A percentile compares a stretch with the other conserved stretches of the same genome.
These are phyloP conservation scores for Fusarium nisikadoi DNA, from an alignment of 2,329 filamentous ascomycete species.

Conservation along the genomic window DNA sequence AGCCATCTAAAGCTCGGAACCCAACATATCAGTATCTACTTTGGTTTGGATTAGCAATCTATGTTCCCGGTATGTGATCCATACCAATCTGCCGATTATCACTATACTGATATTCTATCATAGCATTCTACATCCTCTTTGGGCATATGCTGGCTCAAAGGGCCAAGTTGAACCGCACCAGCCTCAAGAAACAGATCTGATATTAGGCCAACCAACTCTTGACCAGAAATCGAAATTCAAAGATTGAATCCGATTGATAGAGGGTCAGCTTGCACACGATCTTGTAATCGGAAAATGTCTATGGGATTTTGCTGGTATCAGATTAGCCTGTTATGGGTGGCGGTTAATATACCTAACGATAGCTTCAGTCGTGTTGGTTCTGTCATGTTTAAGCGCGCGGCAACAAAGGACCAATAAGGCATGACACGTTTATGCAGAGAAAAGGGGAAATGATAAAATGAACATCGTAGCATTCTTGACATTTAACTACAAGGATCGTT, in stretches of 20 bases:
- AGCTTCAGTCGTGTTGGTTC: not conserved
- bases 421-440: not conserved
- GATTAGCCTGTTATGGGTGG: not conserved
- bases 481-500: not conserved
- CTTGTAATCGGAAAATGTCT: not conserved
- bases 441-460: not conserved
- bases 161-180: conserved; percentile 13
- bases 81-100: fast-evolving
- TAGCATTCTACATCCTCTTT: conserved; percentile 30
- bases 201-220: not conserved
- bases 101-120: not conserved
- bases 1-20: conserved; percentile 27
- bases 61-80: conserved; percentile 19
- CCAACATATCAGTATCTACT: conserved; percentile 30
- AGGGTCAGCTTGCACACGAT: not conserved
- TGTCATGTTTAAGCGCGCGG: not conserved
- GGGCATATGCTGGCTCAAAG: conserved; percentile 38
- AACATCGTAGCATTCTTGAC: not conserved
- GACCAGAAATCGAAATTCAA: not conserved
- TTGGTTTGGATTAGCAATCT: conserved; percentile 30
- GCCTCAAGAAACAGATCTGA: not conserved
- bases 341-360: not conserved
- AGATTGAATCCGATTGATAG: fast-evolving
- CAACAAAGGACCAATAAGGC: not conserved
- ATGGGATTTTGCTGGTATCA: too few species aligned